Evolutionary conservation across 805 yeast genomes (phyloP), one percentile per base, ranked within the genome.

Genomic region (Teunomyces atbi): DNA sequence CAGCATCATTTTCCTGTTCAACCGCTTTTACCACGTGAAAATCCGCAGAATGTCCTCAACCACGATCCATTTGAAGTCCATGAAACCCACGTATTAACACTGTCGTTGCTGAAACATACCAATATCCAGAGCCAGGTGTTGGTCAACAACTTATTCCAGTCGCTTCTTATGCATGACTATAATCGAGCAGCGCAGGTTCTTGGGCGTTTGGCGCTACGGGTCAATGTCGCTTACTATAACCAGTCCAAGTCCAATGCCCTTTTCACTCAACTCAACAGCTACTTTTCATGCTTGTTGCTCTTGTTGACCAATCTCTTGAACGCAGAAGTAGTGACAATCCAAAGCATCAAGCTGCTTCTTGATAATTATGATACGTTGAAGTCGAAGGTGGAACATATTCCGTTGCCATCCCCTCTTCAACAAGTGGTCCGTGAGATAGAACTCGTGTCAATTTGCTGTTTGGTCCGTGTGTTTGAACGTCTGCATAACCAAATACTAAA

Each of bases 111-210:
- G 39, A 36, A 20, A 21, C 39, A 36, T 13, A 21, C 16, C 23
- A 50, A 52, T 32, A 23, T 46, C 19, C 46, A 49, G 11, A 42
- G 48, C 19, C 47, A 34, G 27, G 32, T 48, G 2, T 36, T 49
- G n/a, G 46, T 56, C 18, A 56, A 55, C 42, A 42, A 44, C 21
- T 53, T 56, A 12, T 41, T 56, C 33, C 52, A 48, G 28, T 46
- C 60, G 2, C 40, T 56, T 3, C 20, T 55, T 33, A 23, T 32
- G 11, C 44, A 49, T 23, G 59, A 56, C 37, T 47, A 48, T 34
- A 35, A 45, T 19, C 48, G 52, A 12, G 42, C 58, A 3, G 32
- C 50, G 4, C 19, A 32, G 18, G n/a, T 55, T 4, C 41, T 56
- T 10, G 26, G 18, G 2, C 46, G 42, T 7, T 32, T 53, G 12